Evolutionary conservation across 2,329 filamentous ascomycete species (phyloP), one percentile per base, ranked within the genome.

Genomic region (Penicillium sp.): DNA sequence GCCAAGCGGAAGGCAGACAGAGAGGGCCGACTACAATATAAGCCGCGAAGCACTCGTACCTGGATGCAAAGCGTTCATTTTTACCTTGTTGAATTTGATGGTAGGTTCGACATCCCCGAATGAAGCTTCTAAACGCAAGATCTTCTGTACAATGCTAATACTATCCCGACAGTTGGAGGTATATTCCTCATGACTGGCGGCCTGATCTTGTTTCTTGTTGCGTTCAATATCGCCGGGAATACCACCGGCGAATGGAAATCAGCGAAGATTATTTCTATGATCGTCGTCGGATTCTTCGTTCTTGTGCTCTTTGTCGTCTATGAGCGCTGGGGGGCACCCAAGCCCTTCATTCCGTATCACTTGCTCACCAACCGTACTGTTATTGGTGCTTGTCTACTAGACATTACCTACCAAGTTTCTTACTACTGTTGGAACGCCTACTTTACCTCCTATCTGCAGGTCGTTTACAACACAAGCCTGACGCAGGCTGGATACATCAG

Each of bases 41-140:
- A 66, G 23, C 61, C 66, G 7, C 59, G 70, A 3, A 75, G 74
- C 53, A 74, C 75, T 4, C 73, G 84, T n/a, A 80, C 73, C 1
- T 18, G 74, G 1, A 18, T 67, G 3, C 71, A 83, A 61, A 79
- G 74, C 1, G 45, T 83, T 28, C 66, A 70, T 52, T 70, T 80
- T 62, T 86, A 85, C 66, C 61, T 75, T 15, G 71, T 80, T 33
- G 80, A 88, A 60, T 85, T 88, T 55, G 86, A 89, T 64, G 60
- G 76, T 78, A 43, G 62, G 71, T 56, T 59, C 5, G 61, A 57
- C 34, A 65, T 34, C 36, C 1, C 29, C 16, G 1, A 6, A 26
- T 21, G 7, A 21, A 21, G 6, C 3, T 26, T 9, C 9, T 33
- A 28, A 13, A 2, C 6, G 52, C 10, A 10, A 29, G 7, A n/a